Evolutionary conservation across 2,329 filamentous ascomycete species (phyloP).

Genomic region (Coleophoma crateriformis): DNA sequence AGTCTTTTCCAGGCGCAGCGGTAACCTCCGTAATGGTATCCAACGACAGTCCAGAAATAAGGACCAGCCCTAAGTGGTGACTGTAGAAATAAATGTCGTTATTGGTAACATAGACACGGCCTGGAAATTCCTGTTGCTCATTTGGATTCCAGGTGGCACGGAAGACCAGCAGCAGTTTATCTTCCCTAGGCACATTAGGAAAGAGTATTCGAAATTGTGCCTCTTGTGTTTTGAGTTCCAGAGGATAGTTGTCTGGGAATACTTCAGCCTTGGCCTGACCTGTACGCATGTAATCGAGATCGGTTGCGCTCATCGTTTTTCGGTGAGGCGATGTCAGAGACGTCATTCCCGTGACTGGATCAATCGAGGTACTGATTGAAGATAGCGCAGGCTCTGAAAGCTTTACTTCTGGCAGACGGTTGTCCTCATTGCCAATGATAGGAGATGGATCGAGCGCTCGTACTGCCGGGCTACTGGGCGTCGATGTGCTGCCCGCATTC

Average conservation of each 20-base stretch:
- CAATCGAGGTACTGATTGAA: slow-evolving; percentile 16
- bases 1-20: slow-evolving; percentile 81
- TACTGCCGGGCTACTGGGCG: slow-evolving; percentile 17
- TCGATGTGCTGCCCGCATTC: slow-evolving; percentile 12
- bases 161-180: slow-evolving; percentile 88
- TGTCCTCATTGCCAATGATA: slow-evolving; percentile 19
- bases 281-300: slow-evolving; percentile 30
- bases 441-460: slow-evolving; percentile 19
- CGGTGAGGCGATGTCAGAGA: slow-evolving; percentile 13
- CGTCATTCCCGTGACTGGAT: slow-evolving; percentile 10
- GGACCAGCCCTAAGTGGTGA: slow-evolving; percentile 84
- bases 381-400: slow-evolving; percentile 8
- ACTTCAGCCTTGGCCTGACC: slow-evolving; percentile 28
- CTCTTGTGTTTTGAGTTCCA: slow-evolving; percentile 78
- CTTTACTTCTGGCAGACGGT: slow-evolving; percentile 18
- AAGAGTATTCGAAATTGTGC: slow-evolving; percentile 92
- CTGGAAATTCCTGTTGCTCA: slow-evolving; percentile 71
- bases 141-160: slow-evolving; percentile 79
- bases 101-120: slow-evolving; percentile 82
- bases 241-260: slow-evolving; percentile 73
- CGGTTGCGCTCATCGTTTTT: slow-evolving; percentile 20
- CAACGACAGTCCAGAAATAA: slow-evolving; percentile 73
- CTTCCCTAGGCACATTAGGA: slow-evolving; percentile 68
- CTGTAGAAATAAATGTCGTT: slow-evolving; percentile 95
- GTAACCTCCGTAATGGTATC: slow-evolving; percentile 80